Conservation (phyloP, 169 alveolate species). For the Cryptosporidium parvum region DNA sequence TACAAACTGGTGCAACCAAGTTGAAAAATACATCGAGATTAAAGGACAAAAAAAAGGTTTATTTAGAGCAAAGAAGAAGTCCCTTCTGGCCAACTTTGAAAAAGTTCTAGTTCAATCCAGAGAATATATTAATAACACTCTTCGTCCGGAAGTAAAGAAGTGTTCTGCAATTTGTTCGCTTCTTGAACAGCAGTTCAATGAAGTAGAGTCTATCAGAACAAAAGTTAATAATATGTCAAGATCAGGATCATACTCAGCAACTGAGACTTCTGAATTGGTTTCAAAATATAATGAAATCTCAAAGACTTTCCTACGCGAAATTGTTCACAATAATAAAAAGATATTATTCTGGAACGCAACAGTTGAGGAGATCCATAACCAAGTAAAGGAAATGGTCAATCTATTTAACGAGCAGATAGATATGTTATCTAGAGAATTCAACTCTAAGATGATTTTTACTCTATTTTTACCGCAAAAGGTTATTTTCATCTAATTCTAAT, state of each 20-base stretch:
- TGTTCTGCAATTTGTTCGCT: conserved; percentile 46
- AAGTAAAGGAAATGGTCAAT: conserved; percentile 51
- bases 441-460: conserved; percentile 62
- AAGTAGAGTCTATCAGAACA: conserved; percentile 51
- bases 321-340: conserved; percentile 27
- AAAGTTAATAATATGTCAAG: conserved; percentile 32
- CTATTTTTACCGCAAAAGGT: conserved; percentile 55
- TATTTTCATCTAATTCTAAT: neutral
- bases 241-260: conserved; percentile 27
- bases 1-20: conserved; percentile 74
- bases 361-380: conserved; percentile 41
- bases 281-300: conserved; percentile 44
- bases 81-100: conserved; percentile 32
- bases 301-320: conserved; percentile 59
- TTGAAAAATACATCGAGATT: conserved; percentile 53
- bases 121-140: conserved; percentile 50
- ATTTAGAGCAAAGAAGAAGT: conserved; percentile 39
- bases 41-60: conserved; percentile 53
- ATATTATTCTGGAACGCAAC: conserved; percentile 67
- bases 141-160: conserved; percentile 68
- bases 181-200: conserved; percentile 50
- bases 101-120: conserved; percentile 43
- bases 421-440: conserved; percentile 26
- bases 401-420: conserved; percentile 49
- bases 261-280: conserved; percentile 9